Percentiles rank a stretch among this genome's conserved stretches.
phyloP scores from a whole-genome alignment of 1,284 basidiomycete species.

The Megacollybia platyphylla region DNA sequence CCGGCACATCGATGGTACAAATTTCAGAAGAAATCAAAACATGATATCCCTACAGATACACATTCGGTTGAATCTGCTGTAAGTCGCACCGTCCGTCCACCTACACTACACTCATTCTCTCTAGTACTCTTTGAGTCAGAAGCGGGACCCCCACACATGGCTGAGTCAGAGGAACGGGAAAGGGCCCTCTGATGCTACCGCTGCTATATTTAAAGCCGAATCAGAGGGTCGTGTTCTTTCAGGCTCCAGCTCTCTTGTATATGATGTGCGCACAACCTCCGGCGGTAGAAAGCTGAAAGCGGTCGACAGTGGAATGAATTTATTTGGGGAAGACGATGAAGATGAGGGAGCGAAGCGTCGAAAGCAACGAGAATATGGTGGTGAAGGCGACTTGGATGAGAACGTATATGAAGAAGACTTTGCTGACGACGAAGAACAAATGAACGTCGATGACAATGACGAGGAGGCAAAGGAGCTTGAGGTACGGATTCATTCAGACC shows the following conservation, averaged over 20 bases:
- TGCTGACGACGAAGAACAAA: constrained; percentile 78
- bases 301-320: constrained; percentile 47
- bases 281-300: constrained; percentile 49
- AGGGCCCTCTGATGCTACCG: constrained; percentile 42
- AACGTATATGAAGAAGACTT: constrained; percentile 76
- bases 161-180: constrained; percentile 47
- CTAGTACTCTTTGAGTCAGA: constrained; percentile 35
- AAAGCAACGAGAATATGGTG: constrained; percentile 45
- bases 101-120: constrained; percentile 3
- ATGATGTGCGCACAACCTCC: constrained; percentile 41
- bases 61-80: constrained; percentile 52
- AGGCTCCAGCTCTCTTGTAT: constrained; percentile 33
- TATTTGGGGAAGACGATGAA: constrained; percentile 65
- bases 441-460: constrained; percentile 57
- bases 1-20: constrained; percentile 83
- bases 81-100: constrained; percentile 9
- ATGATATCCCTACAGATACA: constrained; percentile 62
- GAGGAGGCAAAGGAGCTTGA: constrained; percentile 81
- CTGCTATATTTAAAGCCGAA: constrained; percentile 55
- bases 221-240: constrained; percentile 28
- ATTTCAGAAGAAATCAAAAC: constrained; percentile 72
- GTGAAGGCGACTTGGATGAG: constrained; percentile 70
- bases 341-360: constrained; percentile 34
- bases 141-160: constrained; percentile 64
- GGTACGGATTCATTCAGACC: constrained; percentile 23